Base-by-base conservation (phyloP, 169 alveolate genomes). In the Babesia gibsoni region DNA sequence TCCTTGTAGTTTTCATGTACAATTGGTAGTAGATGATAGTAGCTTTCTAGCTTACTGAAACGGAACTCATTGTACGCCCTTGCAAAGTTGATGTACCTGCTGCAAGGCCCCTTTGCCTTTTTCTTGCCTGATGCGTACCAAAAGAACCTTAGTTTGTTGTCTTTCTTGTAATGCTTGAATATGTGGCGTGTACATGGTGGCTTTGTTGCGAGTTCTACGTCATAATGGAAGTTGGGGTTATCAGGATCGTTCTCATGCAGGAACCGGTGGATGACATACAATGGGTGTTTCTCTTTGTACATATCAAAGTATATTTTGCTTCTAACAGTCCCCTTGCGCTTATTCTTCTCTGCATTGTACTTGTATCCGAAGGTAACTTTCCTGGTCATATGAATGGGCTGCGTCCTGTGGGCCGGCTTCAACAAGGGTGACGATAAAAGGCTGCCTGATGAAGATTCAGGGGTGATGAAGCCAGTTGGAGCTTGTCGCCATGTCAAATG, bases 211-310 rank as follows among this genome's bases (percentile, higher is more conserved):
- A 77, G 52, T 27, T 66, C 86, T 8, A 66, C 23, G 52, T 77
- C 86, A 25, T 77, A 77, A 18, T 77, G 66, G 48, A 77, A 77
- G 48, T 77, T 77, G 23, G 64, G 41, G 69, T 77, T 77, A 49
- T 67, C 83, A 4, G 86, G 86, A 52, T 77, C 86, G 41, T 77
- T 66, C 36, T 77, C 82, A 64, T 77, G 73, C 53, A 77, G 16
- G 43, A 77, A 77, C 5, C 67, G 63, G 49, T 77, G 86, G 27
- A 77, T 77, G 41, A 77, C 86, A 46, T 77, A 77, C 0, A 53
- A 59, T 20, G 86, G 86, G 74, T 77, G 53, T 54, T 77, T 67
- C 25, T 77, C 86, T 74, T 77, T 77, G 75, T 68, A 67, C 86
- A 77, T 77, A 30, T 77, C 86, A 33, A 56, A 68, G 72, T 77